phyloP scores from a whole-genome alignment of 208 protist species.

The Trypanosoma vivax region DNA sequence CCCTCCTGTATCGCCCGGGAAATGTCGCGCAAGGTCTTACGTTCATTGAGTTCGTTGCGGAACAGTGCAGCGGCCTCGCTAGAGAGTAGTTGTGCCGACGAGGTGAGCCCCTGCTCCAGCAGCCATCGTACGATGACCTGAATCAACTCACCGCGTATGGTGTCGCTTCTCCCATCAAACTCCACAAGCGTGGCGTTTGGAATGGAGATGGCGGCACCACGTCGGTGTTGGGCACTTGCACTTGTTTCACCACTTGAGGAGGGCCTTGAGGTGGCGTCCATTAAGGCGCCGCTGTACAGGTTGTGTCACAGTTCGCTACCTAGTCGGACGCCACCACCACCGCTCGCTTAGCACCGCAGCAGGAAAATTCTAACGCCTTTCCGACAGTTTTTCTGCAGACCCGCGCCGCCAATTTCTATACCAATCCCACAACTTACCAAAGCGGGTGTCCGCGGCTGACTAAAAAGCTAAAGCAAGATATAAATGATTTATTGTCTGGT shows the following conservation, averaged over 20 bases:
- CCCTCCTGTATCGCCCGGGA: conserved; percentile 60
- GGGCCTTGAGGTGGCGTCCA: background rate
- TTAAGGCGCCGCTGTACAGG: background rate
- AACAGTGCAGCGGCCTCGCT: conserved; percentile 71
- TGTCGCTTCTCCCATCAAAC: conserved; percentile 49
- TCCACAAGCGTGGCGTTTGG: conserved; percentile 32
- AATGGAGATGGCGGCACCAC: conserved; percentile 13
- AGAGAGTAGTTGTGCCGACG: conserved; percentile 71
- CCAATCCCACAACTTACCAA: no score
- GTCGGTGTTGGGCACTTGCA: background rate
- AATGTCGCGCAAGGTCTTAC: conserved; percentile 63
- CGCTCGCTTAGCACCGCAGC: background rate
- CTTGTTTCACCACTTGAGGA: background rate
- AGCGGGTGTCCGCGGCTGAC: no score
- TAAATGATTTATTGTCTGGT: no score
- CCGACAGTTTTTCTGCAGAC: no score
- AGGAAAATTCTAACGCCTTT: no score
- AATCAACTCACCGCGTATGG: conserved; percentile 58
- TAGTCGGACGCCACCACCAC: background rate
- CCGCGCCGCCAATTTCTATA: no score
- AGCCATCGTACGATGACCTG: conserved; percentile 73
- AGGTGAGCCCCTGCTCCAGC: conserved; percentile 57
- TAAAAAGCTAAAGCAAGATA: no score
- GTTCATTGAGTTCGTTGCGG: conserved; percentile 58
- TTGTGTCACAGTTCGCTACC: background rate